These are phyloP conservation scores for Ustilago shanxiensis DNA, from an alignment of 1,284 basidiomycete genomes.

Conservation along the genomic window DNA sequence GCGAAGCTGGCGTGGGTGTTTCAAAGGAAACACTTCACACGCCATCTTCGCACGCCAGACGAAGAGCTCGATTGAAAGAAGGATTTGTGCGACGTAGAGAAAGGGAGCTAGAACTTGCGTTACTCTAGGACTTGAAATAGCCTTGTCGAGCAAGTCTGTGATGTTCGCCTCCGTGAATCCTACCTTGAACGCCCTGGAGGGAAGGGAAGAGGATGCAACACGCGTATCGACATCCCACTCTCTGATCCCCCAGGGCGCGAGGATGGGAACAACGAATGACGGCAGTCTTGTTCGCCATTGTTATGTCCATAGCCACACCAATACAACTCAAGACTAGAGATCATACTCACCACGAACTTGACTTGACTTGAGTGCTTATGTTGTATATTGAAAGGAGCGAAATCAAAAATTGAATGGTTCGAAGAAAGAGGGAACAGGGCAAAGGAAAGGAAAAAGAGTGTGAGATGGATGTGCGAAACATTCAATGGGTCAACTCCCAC, in stretches of 20 bases:
- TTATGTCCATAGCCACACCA: slow-evolving; percentile 3
- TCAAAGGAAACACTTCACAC: slow-evolving; percentile 1
- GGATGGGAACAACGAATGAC: not conserved
- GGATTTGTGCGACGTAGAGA: not conserved
- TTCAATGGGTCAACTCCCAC: slow-evolving; percentile 44
- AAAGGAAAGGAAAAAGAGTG: not conserved
- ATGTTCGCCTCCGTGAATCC: not conserved
- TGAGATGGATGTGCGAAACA: slow-evolving; percentile 34
- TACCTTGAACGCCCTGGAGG: not conserved
- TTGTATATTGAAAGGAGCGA: not conserved
- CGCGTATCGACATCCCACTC: not conserved
- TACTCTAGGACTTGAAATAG: slow-evolving; percentile 14
- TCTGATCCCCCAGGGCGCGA: not conserved
- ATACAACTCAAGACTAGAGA: not conserved
- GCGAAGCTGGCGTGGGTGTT: not conserved
- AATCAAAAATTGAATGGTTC: not conserved
- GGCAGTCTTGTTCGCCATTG: slow-evolving; percentile 13
- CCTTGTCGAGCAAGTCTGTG: slow-evolving; percentile 21
- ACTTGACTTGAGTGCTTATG: not conserved
- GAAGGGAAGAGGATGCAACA: not conserved
- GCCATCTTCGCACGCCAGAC: not conserved
- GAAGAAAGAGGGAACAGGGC: not conserved
- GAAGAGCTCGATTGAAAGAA: not conserved
- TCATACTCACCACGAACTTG: slow-evolving; percentile 7
- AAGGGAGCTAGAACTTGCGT: not conserved